phyloP scores from a whole-genome alignment of 768 basidiomycete species.

The Leucogyrophana mollusca region DNA sequence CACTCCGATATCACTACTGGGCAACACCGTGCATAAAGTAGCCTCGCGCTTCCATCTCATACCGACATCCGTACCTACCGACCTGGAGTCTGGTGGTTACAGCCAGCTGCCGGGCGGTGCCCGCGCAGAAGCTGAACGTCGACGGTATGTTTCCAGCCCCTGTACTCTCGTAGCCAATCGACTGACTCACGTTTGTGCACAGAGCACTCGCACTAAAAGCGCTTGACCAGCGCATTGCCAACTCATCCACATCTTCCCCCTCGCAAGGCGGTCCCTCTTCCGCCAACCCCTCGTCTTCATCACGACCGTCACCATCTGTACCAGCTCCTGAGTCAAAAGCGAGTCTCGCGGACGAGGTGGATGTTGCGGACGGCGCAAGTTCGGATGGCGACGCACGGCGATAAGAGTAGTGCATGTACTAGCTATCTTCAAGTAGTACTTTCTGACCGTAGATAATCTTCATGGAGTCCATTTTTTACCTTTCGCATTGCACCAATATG shows the following conservation, averaged over 20 bases:
- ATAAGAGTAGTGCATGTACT: conserved; percentile 14
- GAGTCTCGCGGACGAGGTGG: conserved; percentile 17
- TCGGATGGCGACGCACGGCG: conserved; percentile 18
- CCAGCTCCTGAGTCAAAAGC: conserved; percentile 31
- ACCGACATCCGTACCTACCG: conserved; percentile 51
- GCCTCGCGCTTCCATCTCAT: conserved; percentile 76
- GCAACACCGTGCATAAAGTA: conserved; percentile 64
- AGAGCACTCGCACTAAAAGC: conserved; percentile 97
- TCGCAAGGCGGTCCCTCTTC: conserved; percentile 28
- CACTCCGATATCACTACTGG: conserved; percentile 64
- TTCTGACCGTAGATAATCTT: conserved; percentile 2
- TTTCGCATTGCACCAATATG: neutral
- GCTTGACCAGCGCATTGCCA: conserved; percentile 88
- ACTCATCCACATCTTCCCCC: conserved; percentile 35
- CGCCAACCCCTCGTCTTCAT: conserved; percentile 24
- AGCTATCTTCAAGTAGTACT: conserved; percentile 6
- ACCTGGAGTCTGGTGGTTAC: conserved; percentile 74
- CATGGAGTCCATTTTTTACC: neutral
- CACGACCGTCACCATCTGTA: conserved; percentile 28
- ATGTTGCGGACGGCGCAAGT: conserved; percentile 13
- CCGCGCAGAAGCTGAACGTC: conserved; percentile 93
- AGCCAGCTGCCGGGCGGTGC: conserved; percentile 80
- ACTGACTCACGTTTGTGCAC: conserved; percentile 12
- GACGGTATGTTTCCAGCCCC: conserved; percentile 59
- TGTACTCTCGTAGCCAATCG: neutral